Percentiles rank a stretch among this genome's conserved stretches.
phyloP scores from a whole-genome alignment of 768 basidiomycete species.

The Podaxis carcinomalis region DNA sequence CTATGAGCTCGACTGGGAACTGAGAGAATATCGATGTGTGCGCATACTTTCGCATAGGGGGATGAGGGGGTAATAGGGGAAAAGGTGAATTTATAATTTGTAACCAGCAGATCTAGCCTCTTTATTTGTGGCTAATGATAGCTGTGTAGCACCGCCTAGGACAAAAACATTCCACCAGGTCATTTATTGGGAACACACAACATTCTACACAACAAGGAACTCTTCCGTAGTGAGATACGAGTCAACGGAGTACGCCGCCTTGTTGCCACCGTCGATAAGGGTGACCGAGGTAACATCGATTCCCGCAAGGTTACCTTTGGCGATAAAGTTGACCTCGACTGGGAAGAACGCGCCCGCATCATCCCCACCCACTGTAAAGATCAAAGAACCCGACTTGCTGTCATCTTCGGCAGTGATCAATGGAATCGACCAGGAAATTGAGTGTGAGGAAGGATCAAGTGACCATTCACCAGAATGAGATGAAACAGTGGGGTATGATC shows the following conservation, averaged over 20 bases:
- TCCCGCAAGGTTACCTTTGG: conserved; percentile 77
- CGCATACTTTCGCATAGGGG: background rate
- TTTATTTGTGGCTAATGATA: background rate
- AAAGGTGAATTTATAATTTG: background rate
- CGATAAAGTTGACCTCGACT: conserved; percentile 77
- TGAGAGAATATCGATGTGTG: background rate
- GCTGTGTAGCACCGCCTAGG: background rate
- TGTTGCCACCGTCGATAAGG: conserved; percentile 41
- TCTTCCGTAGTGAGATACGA: conserved; percentile 48
- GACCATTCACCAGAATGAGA: conserved; percentile 78
- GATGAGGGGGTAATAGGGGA: background rate
- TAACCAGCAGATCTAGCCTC: background rate
- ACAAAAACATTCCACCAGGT: background rate
- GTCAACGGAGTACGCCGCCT: conserved; percentile 48
- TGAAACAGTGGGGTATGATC: conserved; percentile 82
- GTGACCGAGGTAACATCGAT: conserved; percentile 59
- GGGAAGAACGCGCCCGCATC: conserved; percentile 90
- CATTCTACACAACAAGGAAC: conserved; percentile 48
- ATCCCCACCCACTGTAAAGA: conserved; percentile 85
- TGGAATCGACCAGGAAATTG: conserved; percentile 83
- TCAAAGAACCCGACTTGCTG: conserved; percentile 75
- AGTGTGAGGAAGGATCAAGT: conserved; percentile 73
- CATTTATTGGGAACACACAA: background rate
- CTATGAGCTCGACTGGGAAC: conserved; percentile 15
- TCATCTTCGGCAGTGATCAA: conserved; percentile 56